Evolutionary conservation across 2,329 filamentous ascomycete species (phyloP), one percentile per base, ranked within the genome.

Genomic region (Diaporthe longicolla): DNA sequence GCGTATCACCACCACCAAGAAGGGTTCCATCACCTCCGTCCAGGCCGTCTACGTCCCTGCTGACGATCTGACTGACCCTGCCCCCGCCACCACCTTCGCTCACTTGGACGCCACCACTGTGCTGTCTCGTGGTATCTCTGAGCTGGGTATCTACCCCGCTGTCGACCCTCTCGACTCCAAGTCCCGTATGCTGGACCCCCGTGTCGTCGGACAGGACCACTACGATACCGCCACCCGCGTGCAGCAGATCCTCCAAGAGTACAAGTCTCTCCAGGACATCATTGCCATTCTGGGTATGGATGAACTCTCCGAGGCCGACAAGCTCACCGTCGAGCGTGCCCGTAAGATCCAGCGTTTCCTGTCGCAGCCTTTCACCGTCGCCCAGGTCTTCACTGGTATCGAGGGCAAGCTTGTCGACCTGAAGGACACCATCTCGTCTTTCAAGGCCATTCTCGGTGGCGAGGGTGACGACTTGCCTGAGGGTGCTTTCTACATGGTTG

Each of bases 201-300:
- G 97, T 94, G 92, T 99, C 84, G 94, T 99, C 83, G 97, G 97
- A 86, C 90, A 98, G 84, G 97, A 99, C 77, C 97, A 99, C 92
- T 99, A 99, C 93, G 86, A 95, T 77, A 96, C 92, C 82, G 97
- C 97, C 86, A 94, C 94, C 86, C 93, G 93, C 82, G 97, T 99
- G 84, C 97, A 99, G 91, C 95, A 98, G 90, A 98, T 98, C n/a
- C 93, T 99, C 85, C 97, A 99, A 90, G 97, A 98, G 91, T 99
- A 99, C 94, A 98, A 98, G 94, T 98, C 96, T 78, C 95, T 99
- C 80, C 97, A 99, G 90, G 97, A 99, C 90, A 99, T 99, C 93
- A 98, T 98, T 91, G 97, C 97, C 88, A 99, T 99, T 95, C 89
- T 98, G 85, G 96, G 96, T 93, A 98, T 99, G 97, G 97, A 99